Conservation (phyloP, 1,139 yeast species). For the Geotrichum siamense region DNA sequence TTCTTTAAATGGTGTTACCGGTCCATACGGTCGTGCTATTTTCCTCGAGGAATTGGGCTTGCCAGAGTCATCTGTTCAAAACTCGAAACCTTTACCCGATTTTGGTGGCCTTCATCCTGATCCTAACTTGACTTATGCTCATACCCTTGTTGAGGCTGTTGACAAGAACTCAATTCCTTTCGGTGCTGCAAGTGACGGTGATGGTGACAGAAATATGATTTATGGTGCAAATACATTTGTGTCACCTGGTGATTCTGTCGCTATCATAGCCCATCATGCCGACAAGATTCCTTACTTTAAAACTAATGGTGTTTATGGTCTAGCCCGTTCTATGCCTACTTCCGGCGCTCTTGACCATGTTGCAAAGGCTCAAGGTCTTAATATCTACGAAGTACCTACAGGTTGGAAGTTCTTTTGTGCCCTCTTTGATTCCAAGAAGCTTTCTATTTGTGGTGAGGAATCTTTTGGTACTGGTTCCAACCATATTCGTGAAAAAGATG, state of each 20-base stretch:
- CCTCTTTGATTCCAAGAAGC: conserved; percentile 81
- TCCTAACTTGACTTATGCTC: conserved; percentile 94
- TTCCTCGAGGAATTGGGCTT: conserved; percentile 82
- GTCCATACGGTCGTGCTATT: conserved; percentile 86
- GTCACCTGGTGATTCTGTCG: conserved; percentile 97
- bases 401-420: conserved; percentile 99
- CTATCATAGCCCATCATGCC: conserved; percentile 93
- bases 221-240: conserved; percentile 94
- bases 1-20: conserved; percentile 92
- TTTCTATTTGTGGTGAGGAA: conserved; percentile 97
- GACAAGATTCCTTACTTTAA: conserved; percentile 82
- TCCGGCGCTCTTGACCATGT: conserved; percentile 90
- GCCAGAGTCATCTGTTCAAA: conserved; percentile 63
- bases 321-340: conserved; percentile 99
- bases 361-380: conserved; percentile 67
- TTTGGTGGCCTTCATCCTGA: conserved; percentile 98
- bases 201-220: conserved; percentile 98
- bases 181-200: conserved; percentile 99
- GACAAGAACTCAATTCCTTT: conserved; percentile 75
- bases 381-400: conserved; percentile 92
- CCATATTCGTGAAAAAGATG: conserved; percentile 96
- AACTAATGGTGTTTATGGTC: conserved; percentile 78
- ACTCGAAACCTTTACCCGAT: conserved; percentile 72
- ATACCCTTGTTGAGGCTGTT: conserved; percentile 75
- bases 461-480: conserved; percentile 97